Evolutionary conservation across 179 eudicot genomes (phyloP), one percentile per base, ranked within the genome.

Genomic region (Silene vulgaris): DNA sequence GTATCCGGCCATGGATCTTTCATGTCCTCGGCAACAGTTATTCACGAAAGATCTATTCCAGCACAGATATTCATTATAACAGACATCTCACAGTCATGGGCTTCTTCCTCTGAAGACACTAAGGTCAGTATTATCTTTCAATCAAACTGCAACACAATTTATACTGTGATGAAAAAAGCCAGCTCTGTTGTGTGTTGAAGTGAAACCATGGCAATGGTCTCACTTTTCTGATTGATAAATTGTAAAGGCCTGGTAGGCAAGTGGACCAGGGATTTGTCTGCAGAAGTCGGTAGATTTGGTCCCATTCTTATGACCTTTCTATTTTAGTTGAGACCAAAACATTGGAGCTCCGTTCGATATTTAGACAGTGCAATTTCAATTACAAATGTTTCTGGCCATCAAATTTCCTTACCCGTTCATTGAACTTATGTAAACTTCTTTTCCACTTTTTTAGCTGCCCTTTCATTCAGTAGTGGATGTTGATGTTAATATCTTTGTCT

Each of bases 21-120:
- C 50, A 48, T 75, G 59, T 82, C 88, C 35, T 76, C 85, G n/a
- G 75, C 67, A 52, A 73, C 74, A 20, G 80, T 66, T 73, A 79
- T 78, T 71, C 78, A 71, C 30, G 85, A 77, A 73, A 76, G 85
- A 29, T 60, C 87, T 75, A 35, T 73, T 74, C 75, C 81, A 29
- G 80, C 85, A 72, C 88, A 87, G 73, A 86, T 85, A 64, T 92
- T 94, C 82, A 85, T 74, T 74, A 89, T 91, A 69, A 87, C 88
- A 28, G 96, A 90, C 59, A 60, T 93, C 79, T 91, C 97, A 65
- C 98, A 89, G 17, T 56, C 87, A 48, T 91, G 92, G 92, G 96
- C 90, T 71, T 83, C 65, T 74, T 83, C 96, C 63, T 79, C 78
- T 72, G 92, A 92, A 85, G 92, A 88, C 78, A 87, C 98, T 63